phyloP scores from a whole-genome alignment of 768 basidiomycete species.

The Phlebiopsis gigantea region DNA sequence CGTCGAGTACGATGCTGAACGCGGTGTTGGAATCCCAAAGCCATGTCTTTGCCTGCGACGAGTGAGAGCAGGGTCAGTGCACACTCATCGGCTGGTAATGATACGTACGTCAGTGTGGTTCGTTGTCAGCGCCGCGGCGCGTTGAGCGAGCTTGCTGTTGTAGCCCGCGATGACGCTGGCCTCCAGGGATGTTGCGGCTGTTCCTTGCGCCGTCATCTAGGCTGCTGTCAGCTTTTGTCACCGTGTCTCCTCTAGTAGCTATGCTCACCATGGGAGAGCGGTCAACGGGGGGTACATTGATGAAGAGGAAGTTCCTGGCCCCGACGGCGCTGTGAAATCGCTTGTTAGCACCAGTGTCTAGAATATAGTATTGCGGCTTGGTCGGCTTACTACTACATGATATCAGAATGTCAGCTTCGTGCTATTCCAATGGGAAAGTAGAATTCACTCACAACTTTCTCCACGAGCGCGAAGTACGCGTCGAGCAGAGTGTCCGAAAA shows the following conservation, averaged over 20 bases:
- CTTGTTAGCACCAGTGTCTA: constrained; percentile 19
- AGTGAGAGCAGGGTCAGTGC: not conserved
- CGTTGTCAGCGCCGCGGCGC: constrained; percentile 36
- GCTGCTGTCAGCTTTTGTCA: not conserved
- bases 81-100: too few relatives aligned
- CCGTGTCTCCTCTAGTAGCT: constrained; percentile 14
- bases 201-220: constrained; percentile 44
- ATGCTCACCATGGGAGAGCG: constrained; percentile 51
- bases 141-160: constrained; percentile 43
- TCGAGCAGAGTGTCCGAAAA: constrained; percentile 45
- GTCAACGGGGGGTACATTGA: constrained; percentile 57
- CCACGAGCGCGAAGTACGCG: constrained; percentile 44
- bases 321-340: constrained; percentile 38
- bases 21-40: constrained; percentile 45
- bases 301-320: constrained; percentile 57
- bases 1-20: constrained; percentile 45
- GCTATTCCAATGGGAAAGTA: not conserved
- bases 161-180: constrained; percentile 44
- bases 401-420: not conserved
- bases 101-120: constrained; percentile 38
- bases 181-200: constrained; percentile 35
- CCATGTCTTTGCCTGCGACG: constrained; percentile 13
- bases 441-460: constrained; percentile 37
- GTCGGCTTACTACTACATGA: constrained; percentile 1
- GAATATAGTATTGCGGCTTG: too few relatives aligned